phyloP scores from a whole-genome alignment of 306 rosid genomes.

The Casuarina glauca region DNA sequence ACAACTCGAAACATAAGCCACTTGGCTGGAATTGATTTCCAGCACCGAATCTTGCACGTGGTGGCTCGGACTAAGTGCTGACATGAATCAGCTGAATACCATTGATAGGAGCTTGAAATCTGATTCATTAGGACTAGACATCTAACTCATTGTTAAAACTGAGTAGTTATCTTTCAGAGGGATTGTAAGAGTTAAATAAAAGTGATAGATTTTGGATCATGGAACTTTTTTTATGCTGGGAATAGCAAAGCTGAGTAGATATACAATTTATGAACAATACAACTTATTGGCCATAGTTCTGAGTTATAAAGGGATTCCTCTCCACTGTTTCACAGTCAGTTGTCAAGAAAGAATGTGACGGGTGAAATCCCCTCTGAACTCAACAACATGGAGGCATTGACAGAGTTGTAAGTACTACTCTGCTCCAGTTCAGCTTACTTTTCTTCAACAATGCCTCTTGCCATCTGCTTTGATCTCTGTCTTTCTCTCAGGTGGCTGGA shows the following conservation, averaged over 20 bases:
- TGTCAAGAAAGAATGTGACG: conserved; percentile 59
- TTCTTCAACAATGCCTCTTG: conserved; percentile 13
- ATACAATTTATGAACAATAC: background rate
- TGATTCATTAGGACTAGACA: background rate
- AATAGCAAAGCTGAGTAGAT: background rate
- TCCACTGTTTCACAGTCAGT: conserved; percentile 47
- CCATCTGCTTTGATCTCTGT: conserved; percentile 4
- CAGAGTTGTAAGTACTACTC: conserved; percentile 70
- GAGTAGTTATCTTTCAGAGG: background rate
- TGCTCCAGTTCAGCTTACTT: background rate
- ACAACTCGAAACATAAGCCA: background rate
- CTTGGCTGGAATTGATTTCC: background rate
- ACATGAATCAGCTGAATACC: background rate
- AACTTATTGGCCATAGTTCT: conserved; percentile 1
- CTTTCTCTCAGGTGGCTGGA: conserved; percentile 72
- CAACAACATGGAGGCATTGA: conserved; percentile 65
- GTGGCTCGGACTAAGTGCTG: background rate
- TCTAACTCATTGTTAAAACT: background rate
- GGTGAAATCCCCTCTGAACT: conserved; percentile 77
- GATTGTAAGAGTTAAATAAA: background rate
- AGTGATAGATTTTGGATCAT: background rate
- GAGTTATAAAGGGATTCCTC: conserved; percentile 22
- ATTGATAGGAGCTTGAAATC: background rate
- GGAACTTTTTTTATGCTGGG: background rate
- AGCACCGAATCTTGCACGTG: background rate